These are phyloP conservation scores for Penicillium egyptiacum DNA, from an alignment of 495 filamentous ascomycete genomes.

Conservation along the genomic window DNA sequence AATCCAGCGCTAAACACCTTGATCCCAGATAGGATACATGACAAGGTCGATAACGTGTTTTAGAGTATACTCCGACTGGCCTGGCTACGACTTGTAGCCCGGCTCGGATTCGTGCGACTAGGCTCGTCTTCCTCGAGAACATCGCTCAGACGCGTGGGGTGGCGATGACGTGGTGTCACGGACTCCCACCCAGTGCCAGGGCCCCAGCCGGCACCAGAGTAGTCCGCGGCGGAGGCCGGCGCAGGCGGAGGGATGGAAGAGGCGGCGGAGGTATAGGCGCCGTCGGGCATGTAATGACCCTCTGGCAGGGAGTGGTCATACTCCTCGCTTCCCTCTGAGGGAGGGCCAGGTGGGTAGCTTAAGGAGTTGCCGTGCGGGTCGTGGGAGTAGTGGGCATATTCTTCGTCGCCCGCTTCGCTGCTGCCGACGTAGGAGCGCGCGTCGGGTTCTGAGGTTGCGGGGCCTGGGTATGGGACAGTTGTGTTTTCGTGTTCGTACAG, in stretches of 20 bases:
- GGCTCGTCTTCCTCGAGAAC: constrained; percentile 74
- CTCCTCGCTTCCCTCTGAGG: constrained; percentile 54
- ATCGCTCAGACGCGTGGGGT: constrained; percentile 91
- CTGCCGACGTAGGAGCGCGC: constrained; percentile 52
- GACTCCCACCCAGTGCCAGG: constrained; percentile 68
- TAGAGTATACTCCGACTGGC: constrained; percentile 8
- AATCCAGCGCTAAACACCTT: background rate
- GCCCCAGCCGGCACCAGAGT: constrained; percentile 66
- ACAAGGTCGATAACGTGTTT: background rate
- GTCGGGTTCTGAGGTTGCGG: constrained; percentile 44
- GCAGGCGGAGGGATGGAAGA: constrained; percentile 34
- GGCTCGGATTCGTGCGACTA: constrained; percentile 58
- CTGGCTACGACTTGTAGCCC: constrained; percentile 36
- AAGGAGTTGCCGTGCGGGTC: constrained; percentile 46
- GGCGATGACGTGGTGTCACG: constrained; percentile 79
- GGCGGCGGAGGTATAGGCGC: constrained; percentile 43
- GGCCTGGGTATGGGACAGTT: constrained; percentile 36
- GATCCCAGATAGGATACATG: constrained; percentile 3
- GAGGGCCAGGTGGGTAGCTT: constrained; percentile 32
- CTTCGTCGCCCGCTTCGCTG: constrained; percentile 57
- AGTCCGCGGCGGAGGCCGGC: constrained; percentile 43
- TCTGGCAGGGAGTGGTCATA: constrained; percentile 51
- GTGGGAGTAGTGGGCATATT: constrained; percentile 53
- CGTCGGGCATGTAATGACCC: constrained; percentile 48
- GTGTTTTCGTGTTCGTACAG: constrained; percentile 48